These are phyloP conservation scores for Hermanozyma aechmeae DNA, from an alignment of 805 yeast species.

Conservation along the genomic window DNA sequence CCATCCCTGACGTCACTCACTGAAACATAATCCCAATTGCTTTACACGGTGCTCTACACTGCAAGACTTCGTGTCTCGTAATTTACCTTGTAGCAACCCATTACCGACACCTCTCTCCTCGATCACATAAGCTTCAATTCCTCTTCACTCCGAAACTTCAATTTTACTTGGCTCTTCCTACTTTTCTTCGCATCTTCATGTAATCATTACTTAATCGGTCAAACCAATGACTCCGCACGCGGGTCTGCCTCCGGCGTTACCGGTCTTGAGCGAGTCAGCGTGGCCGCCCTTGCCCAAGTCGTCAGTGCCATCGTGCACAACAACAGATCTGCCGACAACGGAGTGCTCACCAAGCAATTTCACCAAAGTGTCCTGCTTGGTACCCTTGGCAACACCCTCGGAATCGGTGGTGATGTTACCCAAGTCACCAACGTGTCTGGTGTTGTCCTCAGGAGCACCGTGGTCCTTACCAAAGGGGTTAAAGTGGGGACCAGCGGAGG, in stretches of 20 bases:
- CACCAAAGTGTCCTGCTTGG: slow-evolving; percentile 66
- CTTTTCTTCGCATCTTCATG: background rate
- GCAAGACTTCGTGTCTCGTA: no score
- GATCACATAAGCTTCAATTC: background rate
- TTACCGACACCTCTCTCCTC: background rate
- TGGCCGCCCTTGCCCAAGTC: slow-evolving; percentile 93
- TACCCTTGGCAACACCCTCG: slow-evolving; percentile 84
- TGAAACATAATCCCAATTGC: no score
- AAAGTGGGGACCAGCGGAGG: slow-evolving; percentile 97
- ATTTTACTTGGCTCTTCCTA: background rate
- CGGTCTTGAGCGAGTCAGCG: slow-evolving; percentile 86
- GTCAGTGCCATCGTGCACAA: slow-evolving; percentile 86
- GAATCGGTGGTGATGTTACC: slow-evolving; percentile 91
- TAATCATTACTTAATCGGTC: slow-evolving; percentile 22
- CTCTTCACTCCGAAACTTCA: background rate
- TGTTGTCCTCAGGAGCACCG: slow-evolving; percentile 82
- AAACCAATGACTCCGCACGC: slow-evolving; percentile 98
- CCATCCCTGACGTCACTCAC: no score
- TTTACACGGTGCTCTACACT: no score
- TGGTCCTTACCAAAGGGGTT: slow-evolving; percentile 82
- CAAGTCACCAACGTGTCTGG: slow-evolving; percentile 89
- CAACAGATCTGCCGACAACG: slow-evolving; percentile 90
- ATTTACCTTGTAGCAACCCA: no score
- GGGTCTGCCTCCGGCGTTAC: slow-evolving; percentile 96
- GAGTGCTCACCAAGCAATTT: slow-evolving; percentile 82